A percentile compares a stretch with the other conserved stretches of the same genome.
Evolutionary conservation across 139 green algal species (phyloP).

Genomic region (Chloropicon primus): DNA sequence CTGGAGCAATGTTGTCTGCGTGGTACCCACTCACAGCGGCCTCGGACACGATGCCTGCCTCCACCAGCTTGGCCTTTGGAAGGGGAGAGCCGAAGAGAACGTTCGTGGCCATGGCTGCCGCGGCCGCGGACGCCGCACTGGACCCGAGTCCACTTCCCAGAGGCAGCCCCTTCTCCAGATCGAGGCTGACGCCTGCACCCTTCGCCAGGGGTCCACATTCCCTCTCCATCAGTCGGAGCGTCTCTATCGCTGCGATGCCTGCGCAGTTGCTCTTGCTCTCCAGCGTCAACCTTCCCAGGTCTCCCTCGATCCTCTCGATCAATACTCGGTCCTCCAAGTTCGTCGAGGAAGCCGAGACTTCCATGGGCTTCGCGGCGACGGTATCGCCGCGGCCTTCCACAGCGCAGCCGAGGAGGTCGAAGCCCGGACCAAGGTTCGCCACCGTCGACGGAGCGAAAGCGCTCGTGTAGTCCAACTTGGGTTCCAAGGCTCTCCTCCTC

Average conservation of each 20-base stretch:
- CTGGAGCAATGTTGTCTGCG: conserved; percentile 88
- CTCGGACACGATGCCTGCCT: conserved; percentile 67
- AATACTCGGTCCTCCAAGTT: conserved; percentile 48
- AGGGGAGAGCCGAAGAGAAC: conserved; percentile 75
- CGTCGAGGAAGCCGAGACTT: conserved; percentile 21
- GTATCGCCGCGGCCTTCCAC: conserved; percentile 83
- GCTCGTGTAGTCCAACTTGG: conserved; percentile 1
- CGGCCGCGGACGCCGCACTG: conserved; percentile 76
- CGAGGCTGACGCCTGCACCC: conserved; percentile 57
- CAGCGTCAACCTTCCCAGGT: conserved; percentile 69
- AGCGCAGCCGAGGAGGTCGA: conserved; percentile 94
- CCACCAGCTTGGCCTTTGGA: conserved; percentile 58
- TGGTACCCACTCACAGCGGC: conserved; percentile 87
- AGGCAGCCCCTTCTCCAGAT: conserved; percentile 81
- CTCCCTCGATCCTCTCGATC: conserved; percentile 77
- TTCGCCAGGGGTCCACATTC: conserved; percentile 10
- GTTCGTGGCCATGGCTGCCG: conserved; percentile 65
- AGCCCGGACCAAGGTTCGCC: conserved; percentile 91
- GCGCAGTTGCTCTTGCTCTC: conserved; percentile 75
- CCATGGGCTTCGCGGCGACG: conserved; percentile 48
- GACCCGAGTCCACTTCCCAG: conserved; percentile 83
- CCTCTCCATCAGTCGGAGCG: conserved; percentile 67
- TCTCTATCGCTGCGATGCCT: conserved; percentile 77
- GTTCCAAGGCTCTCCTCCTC: no score
- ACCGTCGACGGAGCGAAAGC: conserved; percentile 91